Evolutionary conservation across 2,329 filamentous ascomycete species (phyloP), one percentile per base, ranked within the genome.

Genomic region (Aspergillus sp.): DNA sequence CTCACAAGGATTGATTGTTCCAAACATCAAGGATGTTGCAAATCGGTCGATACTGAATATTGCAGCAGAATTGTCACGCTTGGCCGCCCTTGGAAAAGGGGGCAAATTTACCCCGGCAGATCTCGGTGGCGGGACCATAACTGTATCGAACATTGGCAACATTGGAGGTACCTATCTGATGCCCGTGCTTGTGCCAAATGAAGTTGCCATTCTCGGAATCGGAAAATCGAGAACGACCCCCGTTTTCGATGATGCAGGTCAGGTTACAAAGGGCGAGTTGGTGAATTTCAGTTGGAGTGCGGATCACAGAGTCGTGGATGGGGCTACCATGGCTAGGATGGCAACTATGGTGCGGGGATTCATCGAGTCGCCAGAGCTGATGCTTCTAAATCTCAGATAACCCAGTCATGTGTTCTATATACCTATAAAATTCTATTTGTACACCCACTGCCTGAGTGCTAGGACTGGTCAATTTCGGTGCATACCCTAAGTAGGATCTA

Each of bases 201-300:
- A 97, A 69, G 86, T 97, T 7, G 89, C 88, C 6, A 98, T 98
- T 61, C 69, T 98, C 29, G 93, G 91, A 7, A 76, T 98, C 29
- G 93, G 93, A 4, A 82, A 86, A 55, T 81, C 89, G 65, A 85
- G 83, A 57, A 78, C 80, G 1, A 79, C 95, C 30, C 93, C 93
- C 7, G 85, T 88, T 2, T 97, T 97, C 67, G 71, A 73, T 48
- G 68, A 71, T 2, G 62, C 68, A 1, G 65, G 53, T 66, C 78
- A 67, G 63, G 73, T 97, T 8, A 76, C 90, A 8, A 82, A 80
- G 69, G 86, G 82, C 65, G 84, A 94, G 60, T 78, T 94, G 51
- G 84, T 85, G 64, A 89, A 94, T 62, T 88, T 97, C 58, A 97
- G 90, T 69, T 97, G 91, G 91, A 91, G 87, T 65, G 91, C 91